These are phyloP conservation scores for Alternaria tenuissima DNA, from an alignment of 2,329 filamentous ascomycete genomes.

Conservation along the genomic window DNA sequence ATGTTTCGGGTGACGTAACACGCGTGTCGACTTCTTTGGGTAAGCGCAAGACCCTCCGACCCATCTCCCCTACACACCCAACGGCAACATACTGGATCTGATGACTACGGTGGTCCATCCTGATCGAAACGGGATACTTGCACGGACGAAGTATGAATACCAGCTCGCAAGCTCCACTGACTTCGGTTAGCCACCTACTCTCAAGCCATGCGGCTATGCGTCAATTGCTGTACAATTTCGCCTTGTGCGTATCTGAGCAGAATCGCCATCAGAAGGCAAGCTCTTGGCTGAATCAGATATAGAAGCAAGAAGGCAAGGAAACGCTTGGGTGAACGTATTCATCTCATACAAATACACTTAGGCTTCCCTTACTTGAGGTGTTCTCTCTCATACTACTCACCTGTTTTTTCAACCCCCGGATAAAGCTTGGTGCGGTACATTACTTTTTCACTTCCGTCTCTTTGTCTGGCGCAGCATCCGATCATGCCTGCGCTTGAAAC, in stretches of 20 bases:
- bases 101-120: background rate
- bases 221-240: background rate
- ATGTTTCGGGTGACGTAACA: slow-evolving; percentile 18
- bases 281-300: background rate
- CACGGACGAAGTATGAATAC: background rate
- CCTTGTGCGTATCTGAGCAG: background rate
- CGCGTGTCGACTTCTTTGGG: slow-evolving; percentile 15
- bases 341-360: background rate
- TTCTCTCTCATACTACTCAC: no score
- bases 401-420: background rate
- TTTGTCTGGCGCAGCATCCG: background rate
- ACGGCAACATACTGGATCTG: background rate
- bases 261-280: background rate
- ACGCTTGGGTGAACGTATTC: background rate
- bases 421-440: background rate
- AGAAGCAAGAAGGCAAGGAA: background rate
- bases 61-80: background rate
- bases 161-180: background rate
- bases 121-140: background rate
- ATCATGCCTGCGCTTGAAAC: slow-evolving; percentile 19
- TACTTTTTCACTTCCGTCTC: background rate
- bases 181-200: background rate
- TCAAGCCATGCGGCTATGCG: background rate
- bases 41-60: background rate
- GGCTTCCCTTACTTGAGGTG: background rate